Evolutionary conservation across 2,329 filamentous ascomycete genomes (phyloP).

Genomic region (Fusarium miscanthi): DNA sequence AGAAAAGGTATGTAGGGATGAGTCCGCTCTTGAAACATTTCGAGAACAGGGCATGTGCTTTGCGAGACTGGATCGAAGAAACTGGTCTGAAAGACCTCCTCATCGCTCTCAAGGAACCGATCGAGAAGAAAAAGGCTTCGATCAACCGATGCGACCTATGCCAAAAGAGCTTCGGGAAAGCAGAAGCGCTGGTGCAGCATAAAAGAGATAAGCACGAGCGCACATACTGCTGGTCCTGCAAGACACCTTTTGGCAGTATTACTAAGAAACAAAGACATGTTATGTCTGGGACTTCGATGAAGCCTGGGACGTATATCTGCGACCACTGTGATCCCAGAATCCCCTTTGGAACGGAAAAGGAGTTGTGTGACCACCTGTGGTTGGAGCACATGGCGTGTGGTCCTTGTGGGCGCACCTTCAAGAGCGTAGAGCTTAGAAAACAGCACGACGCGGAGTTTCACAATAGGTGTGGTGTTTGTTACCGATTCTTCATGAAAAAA

Average conservation of each 20-base stretch:
- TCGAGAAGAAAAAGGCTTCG: background rate
- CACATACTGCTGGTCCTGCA: background rate
- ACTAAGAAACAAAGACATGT: background rate
- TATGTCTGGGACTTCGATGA: background rate
- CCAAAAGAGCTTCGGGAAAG: accelerated
- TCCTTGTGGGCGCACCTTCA: background rate
- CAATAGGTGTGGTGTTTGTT: background rate
- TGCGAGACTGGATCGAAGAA: background rate
- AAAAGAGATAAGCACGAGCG: background rate
- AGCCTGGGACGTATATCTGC: background rate
- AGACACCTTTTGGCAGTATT: background rate
- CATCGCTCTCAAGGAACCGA: background rate
- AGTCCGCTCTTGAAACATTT: background rate
- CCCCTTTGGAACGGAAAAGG: background rate
- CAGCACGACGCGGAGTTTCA: background rate
- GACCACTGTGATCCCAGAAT: background rate
- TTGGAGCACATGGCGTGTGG: background rate
- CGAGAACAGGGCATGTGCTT: background rate
- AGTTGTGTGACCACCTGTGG: background rate
- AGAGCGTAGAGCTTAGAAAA: background rate
- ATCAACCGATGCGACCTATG: accelerated
- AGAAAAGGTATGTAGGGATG: background rate
- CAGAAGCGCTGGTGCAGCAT: background rate
- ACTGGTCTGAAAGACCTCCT: background rate
- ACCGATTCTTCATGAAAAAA: background rate